Evolutionary conservation across 2,329 filamentous ascomycete species (phyloP), one percentile per base, ranked within the genome.

Genomic region (Aspergillus ibericus): DNA sequence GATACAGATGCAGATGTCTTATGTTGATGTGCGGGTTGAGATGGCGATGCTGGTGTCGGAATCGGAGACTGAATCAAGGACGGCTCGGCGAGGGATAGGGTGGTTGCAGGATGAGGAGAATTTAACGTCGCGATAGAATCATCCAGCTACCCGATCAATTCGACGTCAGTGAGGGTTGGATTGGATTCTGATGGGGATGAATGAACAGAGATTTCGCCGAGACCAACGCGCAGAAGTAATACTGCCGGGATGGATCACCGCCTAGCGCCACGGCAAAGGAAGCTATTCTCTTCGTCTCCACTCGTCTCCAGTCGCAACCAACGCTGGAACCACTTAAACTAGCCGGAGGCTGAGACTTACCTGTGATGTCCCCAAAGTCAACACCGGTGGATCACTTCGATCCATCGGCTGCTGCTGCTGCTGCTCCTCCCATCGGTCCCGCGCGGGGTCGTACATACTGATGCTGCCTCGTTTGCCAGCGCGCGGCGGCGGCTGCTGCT

Each of bases 391-490:
- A 55, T 42, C 38, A 36, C 25, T 57, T 20, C 32, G 50, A 18
- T 29, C 56, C 12, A 55, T 46, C 18, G 55, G 38, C 46, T 53
- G 51, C 36, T 55, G 59, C 47, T 63, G 65, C 66, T 65, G 38
- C 46, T 53, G 51, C 36, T 55, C 60, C 47, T 63, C 66, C 66
- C 66, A 67, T 38, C 46, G 57, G 60, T 68, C 66, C 59, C 66
- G 66, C 55, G 66, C 66, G 44, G 63, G 62, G 64, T 67, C 65
- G 44, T 67, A 68, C 65, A 65, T 68, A 25, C 51, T 60, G 51
- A 53, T 53, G 36, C 51, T 53, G 51, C 52, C 56, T 48, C 56
- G 55, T 29, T 50, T 53, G 25, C 56, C 53, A 20, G 38, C 54
- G 34, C 49, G 44, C 36, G 46, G 50, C 27, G 49, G 15, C 15